These are phyloP conservation scores for Psilocybe mexicana DNA, from an alignment of 1,284 basidiomycete genomes.

Conservation along the genomic window DNA sequence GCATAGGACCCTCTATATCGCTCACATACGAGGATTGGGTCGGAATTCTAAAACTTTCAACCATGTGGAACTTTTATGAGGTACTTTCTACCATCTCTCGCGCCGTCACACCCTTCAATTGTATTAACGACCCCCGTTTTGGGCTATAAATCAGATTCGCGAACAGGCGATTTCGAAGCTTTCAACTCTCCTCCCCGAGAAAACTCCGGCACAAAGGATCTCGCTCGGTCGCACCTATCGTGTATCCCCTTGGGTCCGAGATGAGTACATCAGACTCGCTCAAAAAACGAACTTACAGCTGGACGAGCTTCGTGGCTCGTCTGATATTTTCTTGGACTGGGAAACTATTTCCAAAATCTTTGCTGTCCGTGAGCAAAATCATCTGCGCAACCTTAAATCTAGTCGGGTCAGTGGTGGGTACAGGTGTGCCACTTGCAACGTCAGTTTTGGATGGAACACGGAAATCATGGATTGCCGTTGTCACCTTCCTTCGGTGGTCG, in stretches of 20 bases:
- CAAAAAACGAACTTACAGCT: background rate
- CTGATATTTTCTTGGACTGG: background rate
- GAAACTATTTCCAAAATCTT: constrained; percentile 5
- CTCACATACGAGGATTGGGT: constrained; percentile 10
- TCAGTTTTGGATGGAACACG: background rate
- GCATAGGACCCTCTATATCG: background rate
- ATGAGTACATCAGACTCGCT: constrained; percentile 8
- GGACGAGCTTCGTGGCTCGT: background rate
- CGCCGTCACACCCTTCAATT: background rate
- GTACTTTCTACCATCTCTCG: background rate
- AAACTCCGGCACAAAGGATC: constrained; percentile 8
- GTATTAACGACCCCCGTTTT: background rate
- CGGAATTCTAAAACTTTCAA: constrained; percentile 6
- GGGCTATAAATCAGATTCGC: too few relatives aligned
- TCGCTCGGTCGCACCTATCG: constrained; percentile 13
- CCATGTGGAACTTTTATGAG: constrained; percentile 10
- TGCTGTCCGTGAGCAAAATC: background rate
- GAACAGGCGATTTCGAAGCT: constrained; percentile 8
- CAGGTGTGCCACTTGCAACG: background rate
- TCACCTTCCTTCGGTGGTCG: background rate
- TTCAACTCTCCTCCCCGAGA: background rate
- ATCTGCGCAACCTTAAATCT: background rate
- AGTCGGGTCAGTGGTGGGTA: background rate
- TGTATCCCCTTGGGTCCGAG: constrained; percentile 11
- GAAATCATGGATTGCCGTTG: background rate